A percentile compares a stretch with the other conserved stretches of the same genome.
Evolutionary conservation across 2,329 filamentous ascomycete genomes (phyloP).

Genomic region (Ophiostoma sp.): DNA sequence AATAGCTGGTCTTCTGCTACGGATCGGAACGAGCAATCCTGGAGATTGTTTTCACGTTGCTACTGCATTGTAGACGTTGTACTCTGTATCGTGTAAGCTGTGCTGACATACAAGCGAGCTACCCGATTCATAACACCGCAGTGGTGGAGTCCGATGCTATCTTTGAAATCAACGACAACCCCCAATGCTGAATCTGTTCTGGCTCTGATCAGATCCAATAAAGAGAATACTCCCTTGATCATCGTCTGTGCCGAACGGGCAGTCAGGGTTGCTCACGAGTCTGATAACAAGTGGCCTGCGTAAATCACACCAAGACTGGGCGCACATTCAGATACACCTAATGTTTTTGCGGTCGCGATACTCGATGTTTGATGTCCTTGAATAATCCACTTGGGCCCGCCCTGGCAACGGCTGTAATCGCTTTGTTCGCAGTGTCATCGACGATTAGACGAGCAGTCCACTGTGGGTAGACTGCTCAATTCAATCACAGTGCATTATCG

Average conservation of each 20-base stretch:
- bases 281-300: no score
- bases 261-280: no score
- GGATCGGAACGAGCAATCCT: background rate
- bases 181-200: background rate
- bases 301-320: no score
- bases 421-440: background rate
- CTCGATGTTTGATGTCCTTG: background rate
- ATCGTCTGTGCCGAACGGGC: no score
- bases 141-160: background rate
- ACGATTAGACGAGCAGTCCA: background rate
- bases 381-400: background rate
- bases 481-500: background rate
- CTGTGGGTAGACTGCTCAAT: background rate
- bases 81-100: conserved; percentile 3
- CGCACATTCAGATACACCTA: no score
- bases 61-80: background rate
- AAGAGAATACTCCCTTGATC: no score
- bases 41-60: background rate
- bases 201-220: no score
- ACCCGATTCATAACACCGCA: background rate
- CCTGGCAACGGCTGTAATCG: background rate
- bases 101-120: background rate
- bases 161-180: background rate
- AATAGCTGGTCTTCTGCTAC: background rate
- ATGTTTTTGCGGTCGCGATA: background rate